phyloP scores from a whole-genome alignment of 75 land plant species.

The Gnetum montanum region DNA sequence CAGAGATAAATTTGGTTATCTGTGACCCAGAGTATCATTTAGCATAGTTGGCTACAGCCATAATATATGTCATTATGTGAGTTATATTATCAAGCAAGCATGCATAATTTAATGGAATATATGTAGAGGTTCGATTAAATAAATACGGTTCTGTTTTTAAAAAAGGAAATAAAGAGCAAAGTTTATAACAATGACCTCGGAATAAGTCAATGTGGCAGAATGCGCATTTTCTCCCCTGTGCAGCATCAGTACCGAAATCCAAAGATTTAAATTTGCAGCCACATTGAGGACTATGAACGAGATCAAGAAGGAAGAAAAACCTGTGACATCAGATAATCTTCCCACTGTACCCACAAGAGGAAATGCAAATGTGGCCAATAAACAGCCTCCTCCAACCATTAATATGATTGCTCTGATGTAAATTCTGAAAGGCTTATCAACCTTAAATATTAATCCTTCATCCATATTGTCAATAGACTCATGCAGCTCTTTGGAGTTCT shows the following conservation, averaged over 20 bases:
- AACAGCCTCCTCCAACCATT: slow-evolving; percentile 64
- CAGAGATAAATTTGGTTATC: too few species aligned
- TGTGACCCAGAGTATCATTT: too few species aligned
- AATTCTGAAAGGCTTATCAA: slow-evolving; percentile 20
- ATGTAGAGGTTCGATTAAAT: too few species aligned
- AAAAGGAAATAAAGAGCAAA: background rate
- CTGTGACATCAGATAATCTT: slow-evolving; percentile 74
- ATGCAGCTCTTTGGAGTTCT: slow-evolving; percentile 21
- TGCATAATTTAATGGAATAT: too few species aligned
- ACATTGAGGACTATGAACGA: slow-evolving; percentile 83
- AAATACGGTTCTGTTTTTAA: too few species aligned
- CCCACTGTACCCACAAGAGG: slow-evolving; percentile 90
- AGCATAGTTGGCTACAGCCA: too few species aligned
- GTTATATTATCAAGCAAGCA: too few species aligned
- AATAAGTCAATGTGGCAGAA: slow-evolving; percentile 77
- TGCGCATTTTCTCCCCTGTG: slow-evolving; percentile 46
- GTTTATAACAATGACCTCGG: slow-evolving; percentile 53
- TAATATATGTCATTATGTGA: too few species aligned
- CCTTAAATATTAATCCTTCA: slow-evolving; percentile 41
- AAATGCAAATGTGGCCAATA: slow-evolving; percentile 83
- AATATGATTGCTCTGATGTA: slow-evolving; percentile 37
- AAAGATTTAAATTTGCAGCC: slow-evolving; percentile 91
- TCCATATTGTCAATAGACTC: slow-evolving; percentile 10
- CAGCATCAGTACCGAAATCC: slow-evolving; percentile 77
- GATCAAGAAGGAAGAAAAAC: slow-evolving; percentile 86